Conservation (phyloP, 305 asterid genomes). For the Rubia balearica region DNA sequence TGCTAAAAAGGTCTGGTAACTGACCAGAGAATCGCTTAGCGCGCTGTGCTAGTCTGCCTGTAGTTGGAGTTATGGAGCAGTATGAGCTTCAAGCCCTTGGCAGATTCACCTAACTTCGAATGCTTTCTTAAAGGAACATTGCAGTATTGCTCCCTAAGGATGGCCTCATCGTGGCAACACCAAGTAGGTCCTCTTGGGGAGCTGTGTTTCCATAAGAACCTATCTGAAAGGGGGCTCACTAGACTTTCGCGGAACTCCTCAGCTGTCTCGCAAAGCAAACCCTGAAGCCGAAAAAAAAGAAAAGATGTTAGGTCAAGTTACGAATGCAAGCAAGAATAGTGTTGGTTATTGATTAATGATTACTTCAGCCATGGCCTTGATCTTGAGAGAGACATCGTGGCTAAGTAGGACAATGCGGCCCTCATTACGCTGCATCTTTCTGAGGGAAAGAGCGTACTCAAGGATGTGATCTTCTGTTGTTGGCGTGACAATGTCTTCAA, state of each 20-base stretch:
- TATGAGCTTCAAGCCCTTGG: slow-evolving; percentile 7
- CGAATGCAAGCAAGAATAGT: background rate
- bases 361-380: slow-evolving; percentile 13
- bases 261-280: slow-evolving; percentile 10
- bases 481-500: slow-evolving; percentile 2
- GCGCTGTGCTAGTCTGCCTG: background rate
- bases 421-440: background rate
- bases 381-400: slow-evolving; percentile 1
- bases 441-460: background rate
- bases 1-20: background rate
- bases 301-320: too few species aligned
- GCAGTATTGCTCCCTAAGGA: slow-evolving; percentile 3
- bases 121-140: slow-evolving; percentile 3
- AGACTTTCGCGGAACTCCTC: slow-evolving; percentile 8
- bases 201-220: slow-evolving; percentile 4
- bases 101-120: background rate
- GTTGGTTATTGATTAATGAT: background rate
- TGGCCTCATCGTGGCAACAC: background rate
- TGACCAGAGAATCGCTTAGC: background rate
- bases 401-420: slow-evolving; percentile 6
- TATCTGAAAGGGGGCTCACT: background rate
- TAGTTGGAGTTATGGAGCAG: slow-evolving; percentile 4
- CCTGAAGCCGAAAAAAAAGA: background rate
- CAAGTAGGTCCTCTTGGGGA: slow-evolving; percentile 10
- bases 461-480: slow-evolving; percentile 10